Base-by-base conservation (phyloP, 768 basidiomycete genomes). In the Rhizopogon rudus region DNA sequence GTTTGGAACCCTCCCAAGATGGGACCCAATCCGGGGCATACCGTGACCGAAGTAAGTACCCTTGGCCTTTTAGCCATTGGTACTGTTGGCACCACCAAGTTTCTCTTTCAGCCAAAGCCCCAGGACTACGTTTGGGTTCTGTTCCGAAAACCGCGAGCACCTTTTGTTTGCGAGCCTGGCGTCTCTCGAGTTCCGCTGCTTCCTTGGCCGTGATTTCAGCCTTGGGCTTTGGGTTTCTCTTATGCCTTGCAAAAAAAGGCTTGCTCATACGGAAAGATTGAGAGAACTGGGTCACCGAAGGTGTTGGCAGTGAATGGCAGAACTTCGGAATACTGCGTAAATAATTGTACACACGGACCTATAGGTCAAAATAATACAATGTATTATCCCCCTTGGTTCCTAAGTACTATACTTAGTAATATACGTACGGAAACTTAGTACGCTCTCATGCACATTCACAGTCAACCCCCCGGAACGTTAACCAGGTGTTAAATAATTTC, bases 11-110 rank as follows among this genome's bases (percentile, higher is more conserved):
- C 4, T 40, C 40, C 73, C 73, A 75, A 1, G 72, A 75, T 0
- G 71, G 68, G 10, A 60, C 53, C 73, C 73, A 74, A 29, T 62
- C 65, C 1, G 72, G 71, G 2, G 44, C 28, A 42, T 67, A 73
- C 1, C 74, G 61, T 6, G 67, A 54, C 1, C 73, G 66, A 5
- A 75, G 64, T 20, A 60, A 31, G 46, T 74, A 75, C 6, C 73
- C 71, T 17, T 51, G 52, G 1, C 54, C 53, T 22, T 61, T 48
- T 2, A 73, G 54, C 71, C 72, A 74, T 2, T 28, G 22, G 40
- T 69, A 65, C 45, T 63, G 63, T 28, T 62, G 59, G 5, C 63
- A 28, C 58, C 58, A 59, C 50, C 56, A 57, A 3, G 37, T 16
- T 44, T 59, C 58, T 1, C n/a, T 7, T 7, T 40, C 48, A 20